phyloP scores from a whole-genome alignment of 345 rosid genomes.

The Pelargonium nanum region DNA sequence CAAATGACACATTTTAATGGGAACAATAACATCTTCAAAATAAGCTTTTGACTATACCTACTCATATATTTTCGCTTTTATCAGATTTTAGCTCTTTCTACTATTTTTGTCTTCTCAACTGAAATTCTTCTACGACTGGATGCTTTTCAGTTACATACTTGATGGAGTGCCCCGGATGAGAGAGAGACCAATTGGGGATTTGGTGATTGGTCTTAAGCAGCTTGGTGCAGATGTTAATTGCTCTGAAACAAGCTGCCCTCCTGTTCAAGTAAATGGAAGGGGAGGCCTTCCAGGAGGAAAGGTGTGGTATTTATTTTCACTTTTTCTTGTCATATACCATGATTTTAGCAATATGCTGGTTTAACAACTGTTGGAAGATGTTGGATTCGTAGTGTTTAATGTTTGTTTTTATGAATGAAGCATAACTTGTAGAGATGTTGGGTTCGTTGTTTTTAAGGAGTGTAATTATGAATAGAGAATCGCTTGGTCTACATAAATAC shows the following conservation, averaged over 20 bases:
- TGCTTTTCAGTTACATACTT: slow-evolving; percentile 55
- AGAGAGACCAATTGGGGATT: slow-evolving; percentile 91
- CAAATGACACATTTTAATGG: too few species aligned
- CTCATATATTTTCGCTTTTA: neutral
- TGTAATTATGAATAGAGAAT: neutral
- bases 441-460: neutral
- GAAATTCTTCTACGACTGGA: neutral
- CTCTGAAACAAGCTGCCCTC: slow-evolving; percentile 78
- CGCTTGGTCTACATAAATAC: neutral
- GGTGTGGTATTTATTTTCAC: slow-evolving; percentile 29
- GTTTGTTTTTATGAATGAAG: neutral
- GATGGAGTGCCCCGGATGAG: slow-evolving; percentile 97
- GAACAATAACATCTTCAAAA: neutral
- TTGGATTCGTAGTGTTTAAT: neutral
- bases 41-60: neutral
- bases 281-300: slow-evolving; percentile 98
- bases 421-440: neutral
- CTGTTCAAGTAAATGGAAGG: slow-evolving; percentile 63
- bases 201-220: slow-evolving; percentile 82
- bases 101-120: neutral
- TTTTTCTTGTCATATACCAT: neutral
- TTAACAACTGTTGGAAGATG: too few species aligned
- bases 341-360: neutral
- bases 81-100: neutral
- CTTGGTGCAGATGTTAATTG: slow-evolving; percentile 84